Evolutionary conservation across 441 rosid genomes (phyloP).

Genomic region (Erodium chrysanthum): DNA sequence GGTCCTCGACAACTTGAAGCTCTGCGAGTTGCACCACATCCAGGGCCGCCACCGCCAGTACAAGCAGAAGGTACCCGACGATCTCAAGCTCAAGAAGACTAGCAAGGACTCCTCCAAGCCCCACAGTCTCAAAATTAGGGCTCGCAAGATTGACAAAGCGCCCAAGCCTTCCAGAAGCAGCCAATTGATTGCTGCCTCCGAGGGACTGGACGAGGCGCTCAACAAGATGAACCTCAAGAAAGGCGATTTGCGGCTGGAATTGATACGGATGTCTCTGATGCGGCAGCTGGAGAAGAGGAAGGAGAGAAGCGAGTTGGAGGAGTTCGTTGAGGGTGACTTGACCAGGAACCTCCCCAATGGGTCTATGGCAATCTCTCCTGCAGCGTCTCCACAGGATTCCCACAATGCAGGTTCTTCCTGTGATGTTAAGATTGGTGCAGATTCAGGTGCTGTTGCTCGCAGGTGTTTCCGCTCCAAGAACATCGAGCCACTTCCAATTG

Average conservation of each 20-base stretch:
- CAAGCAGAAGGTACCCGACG: not conserved
- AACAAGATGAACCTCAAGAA: slow-evolving; percentile 38
- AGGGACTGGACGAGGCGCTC: not conserved
- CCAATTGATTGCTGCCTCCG: not conserved
- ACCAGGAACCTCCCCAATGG: slow-evolving; percentile 84
- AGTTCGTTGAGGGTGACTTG: slow-evolving; percentile 34
- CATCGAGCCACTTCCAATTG: slow-evolving; percentile 61
- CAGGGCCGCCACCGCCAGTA: slow-evolving; percentile 4
- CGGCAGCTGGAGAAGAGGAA: slow-evolving; percentile 64
- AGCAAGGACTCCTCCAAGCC: not conserved
- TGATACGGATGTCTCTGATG: slow-evolving; percentile 66
- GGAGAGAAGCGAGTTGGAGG: slow-evolving; percentile 20
- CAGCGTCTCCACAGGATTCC: slow-evolving; percentile 33
- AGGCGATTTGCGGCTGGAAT: slow-evolving; percentile 58
- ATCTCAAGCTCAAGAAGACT: not conserved
- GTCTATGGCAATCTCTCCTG: slow-evolving; percentile 71
- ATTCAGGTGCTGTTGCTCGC: slow-evolving; percentile 29
- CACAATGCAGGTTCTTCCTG: slow-evolving; percentile 49
- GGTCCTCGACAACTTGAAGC: slow-evolving; percentile 1
- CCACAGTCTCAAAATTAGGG: not conserved
- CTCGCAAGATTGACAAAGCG: not conserved
- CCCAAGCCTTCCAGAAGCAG: not conserved
- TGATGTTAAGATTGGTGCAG: slow-evolving; percentile 57
- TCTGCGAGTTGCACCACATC: slow-evolving; percentile 2
- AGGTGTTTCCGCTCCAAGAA: slow-evolving; percentile 79